phyloP scores from a whole-genome alignment of 768 basidiomycete genomes.

The Termitomyces sp. region DNA sequence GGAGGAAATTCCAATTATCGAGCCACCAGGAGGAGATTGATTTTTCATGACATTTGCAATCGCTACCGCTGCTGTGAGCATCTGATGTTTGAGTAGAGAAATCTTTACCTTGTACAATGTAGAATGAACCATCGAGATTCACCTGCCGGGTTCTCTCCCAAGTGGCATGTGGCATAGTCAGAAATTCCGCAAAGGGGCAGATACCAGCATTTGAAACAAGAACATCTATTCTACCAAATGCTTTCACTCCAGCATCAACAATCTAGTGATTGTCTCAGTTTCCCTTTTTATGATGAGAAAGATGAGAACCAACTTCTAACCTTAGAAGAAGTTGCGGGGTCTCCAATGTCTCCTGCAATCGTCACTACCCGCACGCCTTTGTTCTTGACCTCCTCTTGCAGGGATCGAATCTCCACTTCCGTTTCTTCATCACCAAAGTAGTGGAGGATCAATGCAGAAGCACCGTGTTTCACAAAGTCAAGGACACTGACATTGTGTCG shows the following conservation, averaged over 20 bases:
- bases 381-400: conserved; percentile 41
- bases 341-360: conserved; percentile 63
- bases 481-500: conserved; percentile 32
- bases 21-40: conserved; percentile 65
- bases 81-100: neutral
- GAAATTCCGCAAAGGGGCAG: conserved; percentile 72
- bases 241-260: conserved; percentile 49
- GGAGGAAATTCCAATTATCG: conserved; percentile 72
- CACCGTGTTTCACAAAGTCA: conserved; percentile 61
- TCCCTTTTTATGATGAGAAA: neutral
- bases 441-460: conserved; percentile 58
- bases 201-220: conserved; percentile 51
- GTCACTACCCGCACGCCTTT: conserved; percentile 34
- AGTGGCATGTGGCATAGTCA: conserved; percentile 57
- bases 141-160: conserved; percentile 66
- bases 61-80: conserved; percentile 29
- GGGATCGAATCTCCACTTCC: conserved; percentile 37
- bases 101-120: conserved; percentile 54
- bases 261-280: conserved; percentile 36
- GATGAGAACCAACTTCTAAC: conserved; percentile 23
- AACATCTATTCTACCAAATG: conserved; percentile 59
- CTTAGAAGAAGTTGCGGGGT: conserved; percentile 47
- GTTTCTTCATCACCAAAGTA: conserved; percentile 58
- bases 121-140: conserved; percentile 75
- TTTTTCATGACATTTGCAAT: conserved; percentile 70